phyloP scores from a whole-genome alignment of 2,329 filamentous ascomycete genomes.

The Fusarium agapanthi region DNA sequence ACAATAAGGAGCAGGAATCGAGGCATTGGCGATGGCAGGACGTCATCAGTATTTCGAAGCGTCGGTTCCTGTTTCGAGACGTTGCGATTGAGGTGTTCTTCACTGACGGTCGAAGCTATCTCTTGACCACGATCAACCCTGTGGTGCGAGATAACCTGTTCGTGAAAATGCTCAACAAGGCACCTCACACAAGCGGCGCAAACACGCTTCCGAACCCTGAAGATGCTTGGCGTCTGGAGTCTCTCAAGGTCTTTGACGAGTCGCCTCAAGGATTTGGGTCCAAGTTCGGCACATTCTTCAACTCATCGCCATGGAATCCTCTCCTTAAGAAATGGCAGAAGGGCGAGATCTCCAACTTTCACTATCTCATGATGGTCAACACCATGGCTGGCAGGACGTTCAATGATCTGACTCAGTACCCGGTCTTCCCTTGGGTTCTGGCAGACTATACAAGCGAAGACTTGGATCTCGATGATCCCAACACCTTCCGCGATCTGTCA shows the following conservation, averaged over 20 bases:
- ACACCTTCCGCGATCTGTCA: slow-evolving; percentile 87
- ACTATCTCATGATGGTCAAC: slow-evolving; percentile 98
- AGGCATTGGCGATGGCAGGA: slow-evolving; percentile 95
- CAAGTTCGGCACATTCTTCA: slow-evolving; percentile 92
- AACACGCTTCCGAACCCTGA: slow-evolving; percentile 79
- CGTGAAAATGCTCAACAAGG: slow-evolving; percentile 77
- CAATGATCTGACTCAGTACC: slow-evolving; percentile 97
- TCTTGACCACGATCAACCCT: slow-evolving; percentile 84
- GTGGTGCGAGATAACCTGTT: slow-evolving; percentile 82
- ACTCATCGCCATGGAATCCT: slow-evolving; percentile 80
- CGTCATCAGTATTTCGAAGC: slow-evolving; percentile 93
- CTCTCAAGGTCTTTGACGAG: slow-evolving; percentile 73
- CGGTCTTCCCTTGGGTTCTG: slow-evolving; percentile 96
- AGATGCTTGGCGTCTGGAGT: slow-evolving; percentile 91
- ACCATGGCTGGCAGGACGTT: slow-evolving; percentile 97
- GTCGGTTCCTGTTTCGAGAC: slow-evolving; percentile 93
- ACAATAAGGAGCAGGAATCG: slow-evolving; percentile 75
- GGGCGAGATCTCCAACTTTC: slow-evolving; percentile 97
- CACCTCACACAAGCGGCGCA: slow-evolving; percentile 79
- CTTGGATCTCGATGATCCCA: slow-evolving; percentile 83
- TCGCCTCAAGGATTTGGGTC: slow-evolving; percentile 74
- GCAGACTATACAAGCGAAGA: slow-evolving; percentile 96
- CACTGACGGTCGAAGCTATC: slow-evolving; percentile 92
- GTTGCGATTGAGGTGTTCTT: slow-evolving; percentile 98
- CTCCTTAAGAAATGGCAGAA: slow-evolving; percentile 89